Percentiles rank a stretch among this genome's conserved stretches.
Evolutionary conservation across 768 basidiomycete species (phyloP).

Genomic region (Macrolepiota dolichaula): DNA sequence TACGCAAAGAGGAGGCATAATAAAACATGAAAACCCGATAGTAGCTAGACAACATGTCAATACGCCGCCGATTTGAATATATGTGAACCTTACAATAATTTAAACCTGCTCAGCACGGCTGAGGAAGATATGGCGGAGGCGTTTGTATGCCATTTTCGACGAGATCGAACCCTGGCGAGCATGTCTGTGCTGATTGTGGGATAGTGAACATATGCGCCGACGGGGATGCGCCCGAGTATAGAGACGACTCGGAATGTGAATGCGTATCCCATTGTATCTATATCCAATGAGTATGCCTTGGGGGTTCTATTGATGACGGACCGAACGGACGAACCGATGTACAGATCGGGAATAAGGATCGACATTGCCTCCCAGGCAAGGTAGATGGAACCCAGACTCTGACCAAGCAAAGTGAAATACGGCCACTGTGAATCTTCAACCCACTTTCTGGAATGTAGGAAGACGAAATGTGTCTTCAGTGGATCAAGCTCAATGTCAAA

Average conservation of each 20-base stretch:
- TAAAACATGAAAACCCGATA: slow-evolving; percentile 85
- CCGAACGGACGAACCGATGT: slow-evolving; percentile 60
- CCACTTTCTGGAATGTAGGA: slow-evolving; percentile 62
- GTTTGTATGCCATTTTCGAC: slow-evolving; percentile 63
- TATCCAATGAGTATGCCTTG: neutral
- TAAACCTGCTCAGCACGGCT: slow-evolving; percentile 49
- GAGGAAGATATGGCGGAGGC: slow-evolving; percentile 52
- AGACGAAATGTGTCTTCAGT: slow-evolving; percentile 72
- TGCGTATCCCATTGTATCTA: slow-evolving; percentile 98
- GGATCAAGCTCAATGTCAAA: slow-evolving; percentile 78
- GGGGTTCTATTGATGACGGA: neutral
- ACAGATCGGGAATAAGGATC: slow-evolving; percentile 81
- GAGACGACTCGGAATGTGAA: slow-evolving; percentile 85
- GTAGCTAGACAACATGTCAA: slow-evolving; percentile 51
- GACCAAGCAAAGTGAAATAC: slow-evolving; percentile 88
- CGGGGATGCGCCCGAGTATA: slow-evolving; percentile 58
- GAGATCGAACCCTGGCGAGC: slow-evolving; percentile 72
- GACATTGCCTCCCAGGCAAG: slow-evolving; percentile 83
- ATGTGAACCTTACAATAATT: slow-evolving; percentile 54
- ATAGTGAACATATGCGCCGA: slow-evolving; percentile 94
- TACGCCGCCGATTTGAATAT: neutral
- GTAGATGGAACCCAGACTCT: slow-evolving; percentile 84
- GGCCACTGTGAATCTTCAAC: slow-evolving; percentile 85
- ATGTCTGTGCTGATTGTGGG: slow-evolving; percentile 95
- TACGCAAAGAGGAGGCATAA: slow-evolving; percentile 72